These are phyloP conservation scores for Aspergillus sparsus DNA, from an alignment of 495 filamentous ascomycete species.

Conservation along the genomic window DNA sequence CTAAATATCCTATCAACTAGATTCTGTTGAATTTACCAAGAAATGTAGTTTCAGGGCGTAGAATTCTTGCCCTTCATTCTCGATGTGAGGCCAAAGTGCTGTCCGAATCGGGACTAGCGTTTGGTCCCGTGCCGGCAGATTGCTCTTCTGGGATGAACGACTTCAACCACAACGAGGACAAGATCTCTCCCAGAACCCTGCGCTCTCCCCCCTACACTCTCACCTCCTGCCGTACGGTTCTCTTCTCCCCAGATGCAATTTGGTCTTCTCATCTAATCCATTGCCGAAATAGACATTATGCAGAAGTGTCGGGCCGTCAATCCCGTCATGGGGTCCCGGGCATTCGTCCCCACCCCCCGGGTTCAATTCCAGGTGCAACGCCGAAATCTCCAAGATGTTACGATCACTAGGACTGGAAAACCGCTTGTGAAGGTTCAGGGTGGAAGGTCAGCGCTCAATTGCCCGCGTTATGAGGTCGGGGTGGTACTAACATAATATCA, in stretches of 20 bases:
- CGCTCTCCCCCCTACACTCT: conserved; percentile 40
- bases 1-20: no score
- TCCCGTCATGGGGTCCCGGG: conserved; percentile 46
- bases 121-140: conserved; percentile 45
- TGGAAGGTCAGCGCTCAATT: conserved; percentile 66
- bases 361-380: conserved; percentile 49
- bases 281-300: conserved; percentile 46
- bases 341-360: conserved; percentile 44
- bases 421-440: conserved; percentile 79
- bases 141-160: conserved; percentile 30
- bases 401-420: conserved; percentile 84
- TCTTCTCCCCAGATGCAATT: conserved; percentile 23
- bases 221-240: conserved; percentile 16
- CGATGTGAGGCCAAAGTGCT: conserved; percentile 9
- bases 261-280: conserved; percentile 34
- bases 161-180: conserved; percentile 36
- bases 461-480: conserved; percentile 1
- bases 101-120: conserved; percentile 43
- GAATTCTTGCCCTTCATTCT: not conserved
- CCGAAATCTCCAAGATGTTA: conserved; percentile 71
- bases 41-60: not conserved
- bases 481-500: conserved; percentile 29
- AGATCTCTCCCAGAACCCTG: conserved; percentile 36
- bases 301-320: conserved; percentile 53
- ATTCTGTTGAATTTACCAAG: not conserved